phyloP scores from a whole-genome alignment of 352 stramenopile genomes.

The Phytophthora cactorum region DNA sequence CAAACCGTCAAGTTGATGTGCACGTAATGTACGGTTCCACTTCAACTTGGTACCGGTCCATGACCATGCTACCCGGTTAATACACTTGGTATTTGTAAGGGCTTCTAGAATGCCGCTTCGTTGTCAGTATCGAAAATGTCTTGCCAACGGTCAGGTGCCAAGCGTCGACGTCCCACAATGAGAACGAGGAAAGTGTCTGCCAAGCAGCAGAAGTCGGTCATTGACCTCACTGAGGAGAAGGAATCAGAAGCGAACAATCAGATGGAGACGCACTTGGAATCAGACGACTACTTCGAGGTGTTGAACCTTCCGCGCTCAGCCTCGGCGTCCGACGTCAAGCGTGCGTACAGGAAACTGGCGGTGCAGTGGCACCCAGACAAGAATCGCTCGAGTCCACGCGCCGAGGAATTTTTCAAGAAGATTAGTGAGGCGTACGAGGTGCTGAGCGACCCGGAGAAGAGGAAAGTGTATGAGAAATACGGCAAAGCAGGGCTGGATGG shows the following conservation, averaged over 20 bases:
- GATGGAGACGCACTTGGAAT: conserved; percentile 52
- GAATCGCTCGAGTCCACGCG: conserved; percentile 79
- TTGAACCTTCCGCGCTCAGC: conserved; percentile 50
- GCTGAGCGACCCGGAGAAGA: conserved; percentile 77
- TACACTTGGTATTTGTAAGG: conserved; percentile 7
- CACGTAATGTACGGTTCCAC: conserved; percentile 2
- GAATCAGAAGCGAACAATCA: background rate
- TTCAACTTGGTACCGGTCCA: conserved; percentile 16
- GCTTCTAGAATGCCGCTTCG: conserved; percentile 27
- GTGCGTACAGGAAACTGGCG: conserved; percentile 70
- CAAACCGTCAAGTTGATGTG: conserved; percentile 1
- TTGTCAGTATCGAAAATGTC: conserved; percentile 25
- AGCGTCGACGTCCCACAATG: conserved; percentile 9
- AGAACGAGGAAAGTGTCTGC: conserved; percentile 10
- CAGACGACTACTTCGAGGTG: conserved; percentile 79
- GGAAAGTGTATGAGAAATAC: conserved; percentile 57
- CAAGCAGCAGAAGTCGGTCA: background rate
- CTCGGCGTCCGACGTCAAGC: conserved; percentile 62
- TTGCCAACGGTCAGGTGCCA: conserved; percentile 13
- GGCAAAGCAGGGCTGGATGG: conserved; percentile 42
- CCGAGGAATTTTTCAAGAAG: conserved; percentile 91
- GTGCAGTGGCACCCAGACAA: conserved; percentile 96
- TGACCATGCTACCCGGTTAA: conserved; percentile 7
- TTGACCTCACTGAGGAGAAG: conserved; percentile 32
- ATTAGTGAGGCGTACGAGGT: conserved; percentile 92